phyloP scores from a whole-genome alignment of 2,329 filamentous ascomycete genomes.

The Ceratocystis variospora region DNA sequence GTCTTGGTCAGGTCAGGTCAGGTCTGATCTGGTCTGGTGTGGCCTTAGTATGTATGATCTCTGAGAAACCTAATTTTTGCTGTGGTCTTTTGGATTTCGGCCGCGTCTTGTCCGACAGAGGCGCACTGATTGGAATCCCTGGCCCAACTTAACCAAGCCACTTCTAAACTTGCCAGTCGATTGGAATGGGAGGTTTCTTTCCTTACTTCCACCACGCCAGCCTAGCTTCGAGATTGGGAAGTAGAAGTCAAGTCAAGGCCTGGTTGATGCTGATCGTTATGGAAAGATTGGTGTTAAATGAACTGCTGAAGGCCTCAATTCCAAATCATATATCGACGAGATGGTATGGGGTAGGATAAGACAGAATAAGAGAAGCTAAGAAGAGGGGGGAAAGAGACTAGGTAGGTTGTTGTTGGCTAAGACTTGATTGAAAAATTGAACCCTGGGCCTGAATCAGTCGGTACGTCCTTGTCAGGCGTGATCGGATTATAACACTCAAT shows the following conservation, averaged over 20 bases:
- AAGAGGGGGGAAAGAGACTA: not conserved
- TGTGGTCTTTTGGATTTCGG: slow-evolving; percentile 10
- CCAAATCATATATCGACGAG: not conserved
- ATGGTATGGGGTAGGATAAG: not conserved
- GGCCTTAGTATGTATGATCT: slow-evolving; percentile 11
- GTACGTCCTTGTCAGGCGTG: not conserved
- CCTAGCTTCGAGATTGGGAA: not conserved
- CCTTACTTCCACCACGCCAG: not conserved
- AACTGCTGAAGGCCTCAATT: not conserved
- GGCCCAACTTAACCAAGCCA: slow-evolving; percentile 4
- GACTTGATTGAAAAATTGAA: slow-evolving; percentile 1
- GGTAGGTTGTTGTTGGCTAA: not conserved
- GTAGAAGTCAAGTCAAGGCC: not conserved
- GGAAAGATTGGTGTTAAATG: not conserved
- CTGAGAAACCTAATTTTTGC: slow-evolving; percentile 3
- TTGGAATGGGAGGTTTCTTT: slow-evolving; percentile 3
- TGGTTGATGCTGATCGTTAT: not conserved
- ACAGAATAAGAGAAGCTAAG: not conserved
- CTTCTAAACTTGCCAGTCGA: not conserved
- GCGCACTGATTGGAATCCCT: slow-evolving; percentile 12
- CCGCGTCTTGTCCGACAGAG: slow-evolving; percentile 15
- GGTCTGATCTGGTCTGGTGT: not conserved
- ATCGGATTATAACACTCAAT: slow-evolving; percentile 2
- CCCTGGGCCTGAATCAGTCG: slow-evolving; percentile 3
- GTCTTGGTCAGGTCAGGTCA: too few species aligned